Conservation (phyloP, 2,329 filamentous ascomycete genomes). For the Magnaporthiopsis incrustans region DNA sequence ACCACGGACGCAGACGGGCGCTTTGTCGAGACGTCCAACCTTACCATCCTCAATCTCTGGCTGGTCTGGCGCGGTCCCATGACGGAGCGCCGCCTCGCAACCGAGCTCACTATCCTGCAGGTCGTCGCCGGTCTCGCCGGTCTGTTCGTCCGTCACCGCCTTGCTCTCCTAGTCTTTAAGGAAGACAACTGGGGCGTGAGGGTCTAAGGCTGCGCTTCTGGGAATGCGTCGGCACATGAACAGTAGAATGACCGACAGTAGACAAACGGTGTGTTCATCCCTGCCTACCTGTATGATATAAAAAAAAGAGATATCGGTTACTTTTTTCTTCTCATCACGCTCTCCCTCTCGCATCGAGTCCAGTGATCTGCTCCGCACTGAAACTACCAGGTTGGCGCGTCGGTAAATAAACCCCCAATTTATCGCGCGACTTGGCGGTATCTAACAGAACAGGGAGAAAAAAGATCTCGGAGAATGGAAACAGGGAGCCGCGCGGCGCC, state of each 20-base stretch:
- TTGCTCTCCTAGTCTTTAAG: conserved; percentile 83
- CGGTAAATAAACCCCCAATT: not conserved
- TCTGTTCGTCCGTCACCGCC: conserved; percentile 74
- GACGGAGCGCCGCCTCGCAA: conserved; percentile 74
- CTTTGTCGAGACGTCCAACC: conserved; percentile 76
- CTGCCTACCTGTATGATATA: not conserved
- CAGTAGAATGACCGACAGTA: not conserved
- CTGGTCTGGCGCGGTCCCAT: conserved; percentile 90
- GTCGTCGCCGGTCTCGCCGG: conserved; percentile 68
- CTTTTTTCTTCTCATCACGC: not conserved
- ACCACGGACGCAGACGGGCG: conserved; percentile 58
- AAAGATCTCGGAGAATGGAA: not conserved
- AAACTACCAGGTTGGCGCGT: not conserved
- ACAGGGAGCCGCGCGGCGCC: too few relatives aligned
- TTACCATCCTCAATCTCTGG: conserved; percentile 94
- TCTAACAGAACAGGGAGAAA: not conserved
- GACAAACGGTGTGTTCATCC: not conserved
- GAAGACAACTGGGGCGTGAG: conserved; percentile 67
- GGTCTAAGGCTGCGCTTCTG: not conserved
- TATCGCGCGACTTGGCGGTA: not conserved
- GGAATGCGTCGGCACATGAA: not conserved
- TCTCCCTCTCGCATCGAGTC: not conserved
- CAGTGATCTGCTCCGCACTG: not conserved
- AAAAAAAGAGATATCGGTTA: not conserved
- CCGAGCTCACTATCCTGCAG: conserved; percentile 76